Percentiles rank a stretch among this genome's conserved stretches.
Conservation (phyloP, 805 yeast species). For the Candida tallmaniae region DNA sequence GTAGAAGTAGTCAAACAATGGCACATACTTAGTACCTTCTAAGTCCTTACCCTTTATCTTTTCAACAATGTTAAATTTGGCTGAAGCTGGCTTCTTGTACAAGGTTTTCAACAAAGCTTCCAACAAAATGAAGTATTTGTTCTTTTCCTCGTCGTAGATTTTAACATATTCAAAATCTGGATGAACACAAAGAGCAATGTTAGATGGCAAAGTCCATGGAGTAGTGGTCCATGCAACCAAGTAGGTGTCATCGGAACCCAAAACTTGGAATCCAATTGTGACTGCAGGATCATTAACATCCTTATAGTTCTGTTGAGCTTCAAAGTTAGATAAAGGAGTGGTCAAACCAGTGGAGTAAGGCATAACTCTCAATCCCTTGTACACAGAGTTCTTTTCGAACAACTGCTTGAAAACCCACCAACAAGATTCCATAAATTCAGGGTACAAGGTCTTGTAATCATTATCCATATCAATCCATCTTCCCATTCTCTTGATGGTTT, state of each 20-base stretch:
- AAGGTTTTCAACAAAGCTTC: conserved; percentile 78
- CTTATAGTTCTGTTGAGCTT: conserved; percentile 97
- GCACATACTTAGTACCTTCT: conserved; percentile 75
- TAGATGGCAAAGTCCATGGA: conserved; percentile 98
- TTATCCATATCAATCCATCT: conserved; percentile 99
- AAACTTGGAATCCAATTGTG: conserved; percentile 80
- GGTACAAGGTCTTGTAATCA: conserved; percentile 95
- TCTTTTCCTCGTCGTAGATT: conserved; percentile 83
- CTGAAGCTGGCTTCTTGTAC: conserved; percentile 93
- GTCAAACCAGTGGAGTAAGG: conserved; percentile 98
- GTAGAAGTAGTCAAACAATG: conserved; percentile 76
- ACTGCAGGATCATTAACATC: conserved; percentile 97
- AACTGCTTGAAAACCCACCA: conserved; percentile 98
- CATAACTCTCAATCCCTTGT: conserved; percentile 96
- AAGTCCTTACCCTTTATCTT: conserved; percentile 75
- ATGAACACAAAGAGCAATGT: conserved; percentile 86
- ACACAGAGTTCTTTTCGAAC: conserved; percentile 80
- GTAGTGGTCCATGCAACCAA: conserved; percentile 99
- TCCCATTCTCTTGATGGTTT: conserved; percentile 89
- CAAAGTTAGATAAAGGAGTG: conserved; percentile 94
- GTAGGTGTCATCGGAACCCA: conserved; percentile 74
- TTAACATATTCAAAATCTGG: conserved; percentile 89
- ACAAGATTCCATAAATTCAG: conserved; percentile 93
- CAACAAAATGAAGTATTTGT: conserved; percentile 74
- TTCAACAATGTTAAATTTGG: conserved; percentile 79